phyloP scores from a whole-genome alignment of 2,329 filamentous ascomycete genomes.

The Diaporthe humulicola region DNA sequence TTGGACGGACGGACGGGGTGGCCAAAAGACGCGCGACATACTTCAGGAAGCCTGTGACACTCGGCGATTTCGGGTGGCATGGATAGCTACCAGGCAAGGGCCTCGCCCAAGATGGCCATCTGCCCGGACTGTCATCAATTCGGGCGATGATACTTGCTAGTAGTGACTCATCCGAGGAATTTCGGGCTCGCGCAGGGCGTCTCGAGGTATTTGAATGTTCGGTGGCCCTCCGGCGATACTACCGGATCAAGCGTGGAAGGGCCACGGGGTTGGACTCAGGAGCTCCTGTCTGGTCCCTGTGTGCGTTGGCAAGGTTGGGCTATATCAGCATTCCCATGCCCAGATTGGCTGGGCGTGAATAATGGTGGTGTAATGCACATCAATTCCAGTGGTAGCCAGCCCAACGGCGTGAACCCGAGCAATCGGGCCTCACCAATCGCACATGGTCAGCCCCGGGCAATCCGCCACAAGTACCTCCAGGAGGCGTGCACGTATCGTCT shows the following conservation, averaged over 20 bases:
- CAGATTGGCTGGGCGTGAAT: slow-evolving; percentile 13
- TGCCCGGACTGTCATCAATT: background rate
- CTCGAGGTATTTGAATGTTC: background rate
- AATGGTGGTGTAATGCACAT: slow-evolving; percentile 17
- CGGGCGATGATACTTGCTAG: background rate
- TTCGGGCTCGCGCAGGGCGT: slow-evolving; percentile 3
- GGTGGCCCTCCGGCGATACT: background rate
- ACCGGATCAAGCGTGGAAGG: background rate
- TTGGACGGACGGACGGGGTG: background rate
- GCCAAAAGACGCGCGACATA: slow-evolving; percentile 26
- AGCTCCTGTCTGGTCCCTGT: slow-evolving; percentile 2
- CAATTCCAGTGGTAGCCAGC: slow-evolving; percentile 19
- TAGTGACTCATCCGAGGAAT: background rate
- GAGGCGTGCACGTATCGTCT: slow-evolving; percentile 23
- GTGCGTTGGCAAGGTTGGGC: slow-evolving; percentile 7
- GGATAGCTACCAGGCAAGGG: background rate
- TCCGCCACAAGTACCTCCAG: slow-evolving; percentile 1
- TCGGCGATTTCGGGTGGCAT: background rate
- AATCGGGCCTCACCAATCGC: slow-evolving; percentile 9
- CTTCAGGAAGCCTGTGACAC: slow-evolving; percentile 13
- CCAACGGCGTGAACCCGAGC: slow-evolving; percentile 14
- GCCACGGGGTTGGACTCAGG: slow-evolving; percentile 9
- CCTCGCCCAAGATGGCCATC: background rate
- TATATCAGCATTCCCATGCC: background rate
- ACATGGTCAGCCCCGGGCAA: background rate